A percentile compares a stretch with the other conserved stretches of the same genome.
These are phyloP conservation scores for Brachypodium distachyon DNA, from an alignment of 202 grass and related monocot genomes.

Conservation along the genomic window DNA sequence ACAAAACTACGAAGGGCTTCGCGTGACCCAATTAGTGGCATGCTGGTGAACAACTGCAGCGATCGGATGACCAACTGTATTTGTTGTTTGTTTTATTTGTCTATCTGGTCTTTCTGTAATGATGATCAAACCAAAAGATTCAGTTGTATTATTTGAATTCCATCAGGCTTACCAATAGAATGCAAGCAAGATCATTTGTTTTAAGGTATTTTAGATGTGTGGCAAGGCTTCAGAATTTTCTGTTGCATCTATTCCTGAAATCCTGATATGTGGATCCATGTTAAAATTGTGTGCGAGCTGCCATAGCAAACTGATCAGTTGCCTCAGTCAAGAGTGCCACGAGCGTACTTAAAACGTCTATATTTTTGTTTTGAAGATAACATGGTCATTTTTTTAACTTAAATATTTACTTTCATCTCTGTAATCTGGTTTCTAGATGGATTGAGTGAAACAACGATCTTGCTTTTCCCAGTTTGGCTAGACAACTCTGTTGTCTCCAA, in stretches of 20 bases:
- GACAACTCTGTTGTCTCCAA: neutral
- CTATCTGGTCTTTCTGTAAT: neutral
- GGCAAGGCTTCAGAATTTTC: neutral
- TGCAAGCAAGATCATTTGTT: neutral
- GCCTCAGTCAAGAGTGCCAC: neutral
- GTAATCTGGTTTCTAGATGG: neutral
- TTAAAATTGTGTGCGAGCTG: neutral
- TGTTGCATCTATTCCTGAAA: neutral
- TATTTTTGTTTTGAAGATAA: neutral
- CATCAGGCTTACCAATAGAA: neutral
- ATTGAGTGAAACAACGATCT: neutral
- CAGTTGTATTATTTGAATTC: conserved; percentile 11
- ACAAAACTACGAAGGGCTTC: neutral
- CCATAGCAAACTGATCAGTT: neutral
- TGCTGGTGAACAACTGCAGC: neutral
- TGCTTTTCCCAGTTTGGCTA: neutral
- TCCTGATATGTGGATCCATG: neutral
- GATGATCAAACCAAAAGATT: neutral
- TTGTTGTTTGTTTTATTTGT: conserved; percentile 14
- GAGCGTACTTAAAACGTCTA: neutral
- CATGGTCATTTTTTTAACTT: too few species aligned
- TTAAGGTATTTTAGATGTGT: neutral
- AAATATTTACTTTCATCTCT: too few species aligned
- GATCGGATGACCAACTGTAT: neutral
- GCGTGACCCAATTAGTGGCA: neutral